phyloP scores from a whole-genome alignment of 129 eudicot species.

The sunflower (Helianthus annuus) region HanXRQr2.0-SUNRISE NC_035440.2:671887-672386 shows the following conservation, averaged over 20 bases:
- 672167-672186: slow-evolving; percentile 73
- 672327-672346: slow-evolving; percentile 55
- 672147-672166: slow-evolving; percentile 58
- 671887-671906: too few relatives aligned
- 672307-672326: slow-evolving; percentile 61
- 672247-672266: slow-evolving; percentile 71
- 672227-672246: slow-evolving; percentile 73
- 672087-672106: slow-evolving; percentile 87
- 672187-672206: slow-evolving; percentile 80
- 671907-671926: too few relatives aligned
- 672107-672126: slow-evolving; percentile 71
- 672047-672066: slow-evolving; percentile 61
- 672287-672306: slow-evolving; percentile 91
- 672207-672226: slow-evolving; percentile 76
- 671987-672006: not conserved
- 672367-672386: too few relatives aligned
- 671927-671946: too few relatives aligned
- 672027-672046: too few relatives aligned
- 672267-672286: slow-evolving; percentile 78
- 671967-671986: not conserved
- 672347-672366: too few relatives aligned
- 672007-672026: not conserved
- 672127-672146: slow-evolving; percentile 91
- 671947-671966: too few relatives aligned
- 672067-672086: slow-evolving; percentile 85